A percentile compares a stretch with the other conserved stretches of the same genome.
Evolutionary conservation across 2,329 filamentous ascomycete species (phyloP).

Genomic region (Aspergillus fijiensis): DNA sequence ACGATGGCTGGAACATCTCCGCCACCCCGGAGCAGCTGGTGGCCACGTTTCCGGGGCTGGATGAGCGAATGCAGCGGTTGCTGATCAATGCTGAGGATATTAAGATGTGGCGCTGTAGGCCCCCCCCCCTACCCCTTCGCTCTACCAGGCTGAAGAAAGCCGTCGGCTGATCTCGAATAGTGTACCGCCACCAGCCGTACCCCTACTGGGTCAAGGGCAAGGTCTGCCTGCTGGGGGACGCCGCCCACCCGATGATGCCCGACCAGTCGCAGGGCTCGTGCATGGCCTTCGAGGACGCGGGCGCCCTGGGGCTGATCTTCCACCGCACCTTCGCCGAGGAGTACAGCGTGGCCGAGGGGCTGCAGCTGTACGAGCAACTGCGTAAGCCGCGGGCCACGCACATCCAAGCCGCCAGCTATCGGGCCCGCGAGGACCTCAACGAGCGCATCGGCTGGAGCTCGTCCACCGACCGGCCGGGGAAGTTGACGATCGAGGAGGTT

Average conservation of each 20-base stretch:
- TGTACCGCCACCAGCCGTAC: slow-evolving; percentile 29
- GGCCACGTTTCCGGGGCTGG: slow-evolving; percentile 24
- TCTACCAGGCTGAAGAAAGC: no score
- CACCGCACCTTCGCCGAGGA: slow-evolving; percentile 21
- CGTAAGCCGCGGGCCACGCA: slow-evolving; percentile 31
- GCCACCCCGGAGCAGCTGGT: slow-evolving; percentile 24
- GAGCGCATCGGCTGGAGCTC: slow-evolving; percentile 34
- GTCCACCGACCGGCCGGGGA: slow-evolving; percentile 25
- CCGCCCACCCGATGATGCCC: slow-evolving; percentile 37
- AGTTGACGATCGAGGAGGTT: slow-evolving; percentile 36
- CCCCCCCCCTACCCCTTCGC: neutral
- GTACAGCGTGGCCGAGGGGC: slow-evolving; percentile 20
- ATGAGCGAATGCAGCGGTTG: slow-evolving; percentile 22
- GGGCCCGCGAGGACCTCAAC: slow-evolving; percentile 27
- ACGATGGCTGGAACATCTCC: slow-evolving; percentile 27
- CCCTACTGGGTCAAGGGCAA: slow-evolving; percentile 31
- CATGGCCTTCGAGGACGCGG: slow-evolving; percentile 45
- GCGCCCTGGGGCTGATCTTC: slow-evolving; percentile 39
- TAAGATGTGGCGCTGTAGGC: slow-evolving; percentile 28
- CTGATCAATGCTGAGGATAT: slow-evolving; percentile 27
- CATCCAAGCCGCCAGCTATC: slow-evolving; percentile 31
- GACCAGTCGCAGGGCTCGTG: slow-evolving; percentile 38
- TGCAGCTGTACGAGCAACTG: slow-evolving; percentile 29
- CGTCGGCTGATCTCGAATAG: slow-evolving; percentile 5
- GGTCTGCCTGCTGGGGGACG: slow-evolving; percentile 32